Evolutionary conservation across 352 stramenopile species (phyloP), one percentile per base, ranked within the genome.

Genomic region (Phytophthora idaei): DNA sequence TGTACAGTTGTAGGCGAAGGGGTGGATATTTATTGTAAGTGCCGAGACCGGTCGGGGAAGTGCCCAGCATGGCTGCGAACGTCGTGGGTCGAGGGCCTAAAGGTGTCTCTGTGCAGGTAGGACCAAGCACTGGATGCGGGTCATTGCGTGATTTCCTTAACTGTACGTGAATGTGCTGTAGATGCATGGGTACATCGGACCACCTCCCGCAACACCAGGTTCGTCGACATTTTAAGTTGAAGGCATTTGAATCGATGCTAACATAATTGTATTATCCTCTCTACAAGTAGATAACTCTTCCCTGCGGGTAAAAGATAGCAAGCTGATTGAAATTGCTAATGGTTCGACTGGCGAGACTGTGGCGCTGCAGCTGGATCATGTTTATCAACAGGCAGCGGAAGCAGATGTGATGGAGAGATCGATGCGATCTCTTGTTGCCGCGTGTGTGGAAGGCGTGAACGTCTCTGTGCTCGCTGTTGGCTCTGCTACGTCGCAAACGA

Each of bases 381-480:
- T 81, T 5, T 86, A 82, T 39, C 69, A 89, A 27, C 57, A 81
- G 11, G 61, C 62, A 5, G 74, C 64, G 0, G 80, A 80, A 61
- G 39, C 32, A 27, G 80, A 86, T 5, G 46, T 91, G 7, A 62
- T 85, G 28, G 80, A 89, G 34, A 68, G 79, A 15, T 78, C 80
- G 3, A 39, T 91, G 7, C 54, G 67, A 4, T 56, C 78, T 12
- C 61, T 91, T 5, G 48, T 78, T 4, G 73, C 74, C 7, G 76
- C 80, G 1, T 81, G 67, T 10, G 71, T 74, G 2, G 78, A 91
- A 64, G 83, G 80, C 17, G 77, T 91, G 31, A 85, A 90, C 56
- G 74, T 73, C 6, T 67, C 73, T 5, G 50, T 83, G 14, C 68
- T 91, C 0, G 71, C 67, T 2, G 29, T 88, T 15, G 81, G 83